Percentiles rank a stretch among this genome's conserved stretches.
Conservation (phyloP, 331 rosid genomes). For the Acacia pycnantha region DNA sequence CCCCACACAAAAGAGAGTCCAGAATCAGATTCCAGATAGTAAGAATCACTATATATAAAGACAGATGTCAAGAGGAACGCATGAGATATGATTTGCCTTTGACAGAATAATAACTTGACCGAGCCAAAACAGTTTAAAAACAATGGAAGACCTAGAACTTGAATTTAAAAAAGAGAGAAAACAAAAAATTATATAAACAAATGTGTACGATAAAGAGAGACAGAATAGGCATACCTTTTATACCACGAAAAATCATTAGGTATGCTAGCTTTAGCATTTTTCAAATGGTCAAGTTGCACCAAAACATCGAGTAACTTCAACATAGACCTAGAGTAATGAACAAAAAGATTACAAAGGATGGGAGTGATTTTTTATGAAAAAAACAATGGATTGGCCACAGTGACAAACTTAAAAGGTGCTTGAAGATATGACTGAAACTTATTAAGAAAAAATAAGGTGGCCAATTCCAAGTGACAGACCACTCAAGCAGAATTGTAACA, state of each 20-base stretch:
- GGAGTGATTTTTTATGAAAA: not conserved
- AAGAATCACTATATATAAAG: not conserved
- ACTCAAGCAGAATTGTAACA: slow-evolving; percentile 29
- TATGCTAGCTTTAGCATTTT: slow-evolving; percentile 98
- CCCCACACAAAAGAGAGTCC: not conserved
- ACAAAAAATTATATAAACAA: not conserved
- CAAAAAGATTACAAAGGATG: slow-evolving; percentile 16
- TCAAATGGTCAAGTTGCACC: slow-evolving; percentile 98
- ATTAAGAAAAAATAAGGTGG: slow-evolving; percentile 18
- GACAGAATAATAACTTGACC: not conserved
- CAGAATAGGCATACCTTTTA: slow-evolving; percentile 60
- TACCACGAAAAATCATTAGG: slow-evolving; percentile 99
- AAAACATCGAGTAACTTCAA: slow-evolving; percentile 90
- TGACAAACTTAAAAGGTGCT: not conserved
- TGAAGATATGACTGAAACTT: slow-evolving; percentile 11
- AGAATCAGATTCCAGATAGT: not conserved
- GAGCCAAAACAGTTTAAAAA: not conserved
- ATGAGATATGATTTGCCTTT: slow-evolving; percentile 5
- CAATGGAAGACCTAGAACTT: slow-evolving; percentile 19
- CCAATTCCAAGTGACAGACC: not conserved
- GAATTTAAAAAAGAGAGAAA: slow-evolving; percentile 8
- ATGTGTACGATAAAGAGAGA: not conserved
- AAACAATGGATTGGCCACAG: not conserved
- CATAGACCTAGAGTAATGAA: slow-evolving; percentile 76
- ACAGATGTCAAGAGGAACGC: slow-evolving; percentile 4